phyloP scores from a whole-genome alignment of 1,139 yeast genomes.

The Scheffersomyces insectosa region DNA sequence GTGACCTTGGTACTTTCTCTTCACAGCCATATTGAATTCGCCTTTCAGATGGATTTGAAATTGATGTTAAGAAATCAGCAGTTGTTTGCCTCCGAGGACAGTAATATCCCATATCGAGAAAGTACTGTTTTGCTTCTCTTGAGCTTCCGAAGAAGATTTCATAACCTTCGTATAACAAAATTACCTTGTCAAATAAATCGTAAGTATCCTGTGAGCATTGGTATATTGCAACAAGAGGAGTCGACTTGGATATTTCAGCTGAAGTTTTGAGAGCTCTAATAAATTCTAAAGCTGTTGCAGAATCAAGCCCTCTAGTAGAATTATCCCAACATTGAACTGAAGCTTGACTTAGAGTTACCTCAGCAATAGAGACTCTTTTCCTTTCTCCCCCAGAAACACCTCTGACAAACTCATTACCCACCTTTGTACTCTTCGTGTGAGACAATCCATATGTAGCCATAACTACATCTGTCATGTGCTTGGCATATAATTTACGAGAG shows the following conservation, averaged over 20 bases:
- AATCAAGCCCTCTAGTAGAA: conserved; percentile 62
- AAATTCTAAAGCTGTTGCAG: conserved; percentile 56
- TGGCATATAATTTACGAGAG: conserved; percentile 40
- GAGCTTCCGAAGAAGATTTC: conserved; percentile 44
- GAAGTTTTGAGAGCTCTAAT: conserved; percentile 43
- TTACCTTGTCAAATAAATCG: conserved; percentile 46
- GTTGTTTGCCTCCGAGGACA: conserved; percentile 80
- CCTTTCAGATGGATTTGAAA: conserved; percentile 75
- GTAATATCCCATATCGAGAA: conserved; percentile 49
- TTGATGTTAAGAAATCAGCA: conserved; percentile 44
- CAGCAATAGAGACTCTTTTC: conserved; percentile 47
- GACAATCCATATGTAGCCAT: conserved; percentile 44
- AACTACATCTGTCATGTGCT: conserved; percentile 43
- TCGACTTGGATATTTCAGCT: conserved; percentile 34
- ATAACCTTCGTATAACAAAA: conserved; percentile 42
- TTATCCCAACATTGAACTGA: conserved; percentile 60
- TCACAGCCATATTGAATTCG: conserved; percentile 50
- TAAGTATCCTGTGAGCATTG: conserved; percentile 51
- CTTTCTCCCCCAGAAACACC: conserved; percentile 50
- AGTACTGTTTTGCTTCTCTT: conserved; percentile 44
- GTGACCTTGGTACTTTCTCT: conserved; percentile 25
- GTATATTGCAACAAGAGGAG: conserved; percentile 45
- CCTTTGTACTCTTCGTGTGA: conserved; percentile 35
- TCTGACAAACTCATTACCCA: conserved; percentile 39
- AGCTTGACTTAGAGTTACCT: conserved; percentile 39